These are phyloP conservation scores for Hymenoscyphus fraxineus DNA, from an alignment of 2,329 filamentous ascomycete species.

Conservation along the genomic window DNA sequence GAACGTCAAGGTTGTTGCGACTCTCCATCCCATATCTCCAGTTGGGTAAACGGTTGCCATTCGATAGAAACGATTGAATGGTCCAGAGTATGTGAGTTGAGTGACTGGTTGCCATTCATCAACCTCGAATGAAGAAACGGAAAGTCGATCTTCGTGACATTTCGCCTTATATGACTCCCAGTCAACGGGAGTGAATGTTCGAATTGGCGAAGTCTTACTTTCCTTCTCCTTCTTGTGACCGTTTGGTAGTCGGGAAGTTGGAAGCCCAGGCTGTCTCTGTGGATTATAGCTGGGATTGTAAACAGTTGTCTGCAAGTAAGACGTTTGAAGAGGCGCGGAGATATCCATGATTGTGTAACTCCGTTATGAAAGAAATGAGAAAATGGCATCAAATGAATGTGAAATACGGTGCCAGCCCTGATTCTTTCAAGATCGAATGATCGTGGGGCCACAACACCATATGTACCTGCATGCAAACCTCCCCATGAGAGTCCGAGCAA, in stretches of 20 bases:
- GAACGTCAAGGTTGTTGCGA: slow-evolving; percentile 7
- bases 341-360: neutral
- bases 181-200: neutral
- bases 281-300: neutral
- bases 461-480: too few species aligned
- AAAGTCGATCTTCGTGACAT: slow-evolving; percentile 7
- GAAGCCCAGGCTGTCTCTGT: neutral
- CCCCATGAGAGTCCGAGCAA: too few species aligned
- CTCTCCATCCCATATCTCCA: slow-evolving; percentile 9
- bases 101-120: neutral
- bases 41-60: slow-evolving; percentile 8
- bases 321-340: neutral
- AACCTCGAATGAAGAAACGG: slow-evolving; percentile 1
- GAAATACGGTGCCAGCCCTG: neutral
- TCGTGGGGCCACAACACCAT: too few species aligned
- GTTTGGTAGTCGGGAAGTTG: neutral
- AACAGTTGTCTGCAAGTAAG: neutral
- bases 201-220: neutral
- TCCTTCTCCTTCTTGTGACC: neutral
- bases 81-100: slow-evolving; percentile 4
- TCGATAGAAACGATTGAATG: neutral
- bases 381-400: neutral
- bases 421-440: neutral
- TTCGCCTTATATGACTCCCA: neutral
- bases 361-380: neutral